Evolutionary conservation across 176 grass and related monocot genomes (phyloP).

Genomic region (Oropetium thomaeum): DNA sequence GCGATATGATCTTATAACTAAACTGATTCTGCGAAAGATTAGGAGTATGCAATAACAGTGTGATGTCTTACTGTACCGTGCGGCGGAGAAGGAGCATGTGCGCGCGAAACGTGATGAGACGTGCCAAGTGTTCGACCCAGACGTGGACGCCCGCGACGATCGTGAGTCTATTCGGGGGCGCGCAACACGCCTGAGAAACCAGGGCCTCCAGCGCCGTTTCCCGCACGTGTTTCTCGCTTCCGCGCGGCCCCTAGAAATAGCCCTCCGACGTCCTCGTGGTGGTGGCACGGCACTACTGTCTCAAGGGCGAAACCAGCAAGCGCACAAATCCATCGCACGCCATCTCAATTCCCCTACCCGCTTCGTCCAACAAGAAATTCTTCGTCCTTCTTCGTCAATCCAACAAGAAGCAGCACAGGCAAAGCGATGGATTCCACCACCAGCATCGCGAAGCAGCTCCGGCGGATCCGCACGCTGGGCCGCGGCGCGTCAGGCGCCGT

Average conservation of each 20-base stretch:
- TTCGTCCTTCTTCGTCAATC: background rate
- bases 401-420: background rate
- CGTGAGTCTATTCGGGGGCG: background rate
- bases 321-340: background rate
- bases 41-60: background rate
- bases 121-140: background rate
- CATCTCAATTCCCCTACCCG: background rate
- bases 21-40: too few species aligned
- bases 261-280: background rate
- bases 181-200: background rate
- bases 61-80: too few species aligned
- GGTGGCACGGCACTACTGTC: background rate
- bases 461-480: conserved; percentile 36
- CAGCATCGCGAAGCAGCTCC: conserved; percentile 8
- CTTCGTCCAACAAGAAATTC: background rate
- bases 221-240: background rate
- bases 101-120: background rate
- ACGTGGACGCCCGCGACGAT: background rate
- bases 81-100: background rate
- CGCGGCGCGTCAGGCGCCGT: conserved; percentile 46
- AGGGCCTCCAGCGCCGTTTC: background rate
- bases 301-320: background rate
- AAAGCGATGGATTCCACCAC: background rate
- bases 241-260: background rate
- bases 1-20: too few species aligned